phyloP scores from a whole-genome alignment of 768 basidiomycete species.

The Porphyrellus cyaneotinctus region DNA sequence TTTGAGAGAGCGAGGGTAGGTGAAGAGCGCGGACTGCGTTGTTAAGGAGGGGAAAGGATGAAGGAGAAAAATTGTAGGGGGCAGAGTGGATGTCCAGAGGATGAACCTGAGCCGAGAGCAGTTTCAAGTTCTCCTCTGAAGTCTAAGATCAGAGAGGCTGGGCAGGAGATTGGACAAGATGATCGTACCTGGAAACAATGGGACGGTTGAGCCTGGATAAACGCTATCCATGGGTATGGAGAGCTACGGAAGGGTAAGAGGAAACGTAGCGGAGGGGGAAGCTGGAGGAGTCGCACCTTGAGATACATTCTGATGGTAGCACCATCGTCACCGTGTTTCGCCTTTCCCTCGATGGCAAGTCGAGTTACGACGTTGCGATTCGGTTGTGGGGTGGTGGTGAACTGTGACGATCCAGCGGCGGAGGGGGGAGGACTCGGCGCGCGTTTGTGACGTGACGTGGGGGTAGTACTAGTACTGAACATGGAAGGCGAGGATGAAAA shows the following conservation, averaged over 20 bases:
- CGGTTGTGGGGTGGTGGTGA: slow-evolving; percentile 41
- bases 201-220: slow-evolving; percentile 62
- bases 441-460: slow-evolving; percentile 29
- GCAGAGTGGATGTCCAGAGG: slow-evolving; percentile 67
- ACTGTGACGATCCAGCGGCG: slow-evolving; percentile 37
- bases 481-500: too few relatives aligned
- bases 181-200: slow-evolving; percentile 64
- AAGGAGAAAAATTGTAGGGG: slow-evolving; percentile 72
- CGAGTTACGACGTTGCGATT: slow-evolving; percentile 70
- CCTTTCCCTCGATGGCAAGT: slow-evolving; percentile 70
- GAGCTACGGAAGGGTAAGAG: slow-evolving; percentile 39
- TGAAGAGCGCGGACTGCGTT: slow-evolving; percentile 67
- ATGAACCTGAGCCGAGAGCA: slow-evolving; percentile 69
- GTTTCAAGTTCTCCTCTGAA: slow-evolving; percentile 75
- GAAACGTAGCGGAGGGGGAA: too few relatives aligned
- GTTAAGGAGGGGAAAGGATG: slow-evolving; percentile 57
- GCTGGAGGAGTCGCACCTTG: slow-evolving; percentile 46
- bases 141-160: background rate
- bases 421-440: slow-evolving; percentile 31
- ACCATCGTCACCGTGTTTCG: slow-evolving; percentile 60
- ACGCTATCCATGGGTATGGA: slow-evolving; percentile 63
- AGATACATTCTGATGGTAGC: slow-evolving; percentile 72
- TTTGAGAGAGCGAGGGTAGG: slow-evolving; percentile 54
- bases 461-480: slow-evolving; percentile 1
- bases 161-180: background rate